Conservation (phyloP, 2,329 filamentous ascomycete species). For the Paecilomyces sp. region DNA sequence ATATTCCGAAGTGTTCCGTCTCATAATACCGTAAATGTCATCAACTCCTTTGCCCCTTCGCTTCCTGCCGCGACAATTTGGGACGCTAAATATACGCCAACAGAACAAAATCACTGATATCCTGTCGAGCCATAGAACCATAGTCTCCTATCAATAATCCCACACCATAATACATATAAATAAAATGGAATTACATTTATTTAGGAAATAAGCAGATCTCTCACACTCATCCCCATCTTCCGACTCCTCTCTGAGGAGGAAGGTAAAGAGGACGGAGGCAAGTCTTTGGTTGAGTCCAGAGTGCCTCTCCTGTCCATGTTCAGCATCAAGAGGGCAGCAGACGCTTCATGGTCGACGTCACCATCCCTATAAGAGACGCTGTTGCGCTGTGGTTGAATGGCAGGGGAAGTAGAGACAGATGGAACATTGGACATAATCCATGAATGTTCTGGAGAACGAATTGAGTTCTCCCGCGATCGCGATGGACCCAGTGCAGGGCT, state of each 20-base stretch:
- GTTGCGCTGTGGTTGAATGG: constrained; percentile 20
- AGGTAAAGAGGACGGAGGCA: constrained; percentile 4
- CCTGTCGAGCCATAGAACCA: not conserved
- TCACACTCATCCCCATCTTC: constrained; percentile 48
- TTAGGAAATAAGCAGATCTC: constrained; percentile 47
- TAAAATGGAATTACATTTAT: not conserved
- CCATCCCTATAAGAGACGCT: constrained; percentile 38
- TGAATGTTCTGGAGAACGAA: constrained; percentile 14
- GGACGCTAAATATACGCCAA: not conserved
- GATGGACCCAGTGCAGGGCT: constrained; percentile 28
- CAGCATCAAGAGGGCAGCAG: constrained; percentile 79
- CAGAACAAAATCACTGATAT: not conserved
- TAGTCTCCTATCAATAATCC: not conserved
- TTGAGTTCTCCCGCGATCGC: constrained; percentile 12
- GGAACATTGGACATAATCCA: constrained; percentile 12
- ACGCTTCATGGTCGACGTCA: constrained; percentile 69
- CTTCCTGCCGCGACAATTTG: not conserved
- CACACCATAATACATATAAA: not conserved
- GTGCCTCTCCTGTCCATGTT: constrained; percentile 65
- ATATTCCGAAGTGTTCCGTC: not conserved
- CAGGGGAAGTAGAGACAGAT: constrained; percentile 15
- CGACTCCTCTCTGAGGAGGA: constrained; percentile 16
- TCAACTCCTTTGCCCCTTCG: not conserved
- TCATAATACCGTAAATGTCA: not conserved
- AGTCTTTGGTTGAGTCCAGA: constrained; percentile 21